Conservation (phyloP, 1,284 basidiomycete species). For the Leccinum angustisporum region DNA sequence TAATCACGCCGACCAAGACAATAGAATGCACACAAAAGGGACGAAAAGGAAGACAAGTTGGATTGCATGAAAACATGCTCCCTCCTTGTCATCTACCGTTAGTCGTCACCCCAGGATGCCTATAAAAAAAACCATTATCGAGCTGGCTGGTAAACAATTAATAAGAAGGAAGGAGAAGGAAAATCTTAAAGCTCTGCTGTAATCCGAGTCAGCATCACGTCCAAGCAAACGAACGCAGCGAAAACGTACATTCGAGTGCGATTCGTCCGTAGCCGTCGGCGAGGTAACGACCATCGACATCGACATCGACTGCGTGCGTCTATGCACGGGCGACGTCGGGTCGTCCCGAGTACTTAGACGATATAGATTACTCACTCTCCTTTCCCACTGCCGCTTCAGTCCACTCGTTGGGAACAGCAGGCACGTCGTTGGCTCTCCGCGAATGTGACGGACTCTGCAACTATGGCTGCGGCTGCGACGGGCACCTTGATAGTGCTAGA, state of each 20-base stretch:
- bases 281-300: slow-evolving; percentile 35
- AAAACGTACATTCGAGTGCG: slow-evolving; percentile 20
- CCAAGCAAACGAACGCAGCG: not conserved
- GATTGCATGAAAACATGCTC: slow-evolving; percentile 18
- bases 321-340: slow-evolving; percentile 7
- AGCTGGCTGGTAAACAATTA: not conserved
- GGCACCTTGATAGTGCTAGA: slow-evolving; percentile 1
- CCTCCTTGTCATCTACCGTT: slow-evolving; percentile 4
- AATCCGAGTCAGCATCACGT: slow-evolving; percentile 4
- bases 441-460: not conserved
- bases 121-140: not conserved
- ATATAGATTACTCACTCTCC: not conserved
- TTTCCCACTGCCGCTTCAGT: not conserved
- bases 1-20: slow-evolving; percentile 3
- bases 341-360: not conserved
- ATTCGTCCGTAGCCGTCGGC: slow-evolving; percentile 9
- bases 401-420: not conserved
- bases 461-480: not conserved
- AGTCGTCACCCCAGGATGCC: slow-evolving; percentile 4
- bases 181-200: slow-evolving; percentile 24
- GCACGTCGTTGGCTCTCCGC: not conserved
- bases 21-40: not conserved
- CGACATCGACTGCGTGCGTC: slow-evolving; percentile 31
- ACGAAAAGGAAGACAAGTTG: not conserved
- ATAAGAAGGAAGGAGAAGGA: not conserved